Evolutionary conservation across 345 rosid genomes (phyloP), one percentile per base, ranked within the genome.

Genomic region (Excoecaria agallocha): DNA sequence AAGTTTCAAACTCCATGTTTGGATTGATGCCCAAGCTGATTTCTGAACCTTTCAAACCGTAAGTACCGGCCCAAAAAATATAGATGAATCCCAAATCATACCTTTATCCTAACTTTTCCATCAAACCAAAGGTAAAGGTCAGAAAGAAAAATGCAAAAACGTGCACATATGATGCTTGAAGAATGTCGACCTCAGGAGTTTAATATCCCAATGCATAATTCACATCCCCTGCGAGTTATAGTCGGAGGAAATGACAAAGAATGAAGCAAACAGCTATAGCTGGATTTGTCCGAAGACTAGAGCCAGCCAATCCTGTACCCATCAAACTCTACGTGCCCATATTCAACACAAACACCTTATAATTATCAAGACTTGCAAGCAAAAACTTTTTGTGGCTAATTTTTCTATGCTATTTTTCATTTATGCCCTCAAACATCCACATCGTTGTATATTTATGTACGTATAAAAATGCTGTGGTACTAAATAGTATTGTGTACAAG

Each of bases 291-390:
- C 0, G 4, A 0, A 22, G 15, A 15, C 24, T 46, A 35, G 55
- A 72, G 56, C 68, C 75, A 72, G 68, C 75, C 75, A 72, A 61
- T 61, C 17, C 37, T 35, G 59, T 35, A 72, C 13, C 48, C 75
- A 49, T 72, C 75, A 45, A 72, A 61, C 66, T 30, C 68, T 19
- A 16, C 56, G 4, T 50, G 1, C 7, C n/a, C n/a, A 13, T 16
- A 12, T 19, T 54, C 6, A 54, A 60, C 16, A 38, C 8, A 39
- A 12, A 8, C 68, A 64, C 24, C 25, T 67, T 13, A 24, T 30
- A 48, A 20, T 67, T 48, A 11, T 43, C 52, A 19, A 9, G 22
- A 66, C 51, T 66, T 45, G 5, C 8, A 66, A 52, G 30, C 69
- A 66, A 66, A 20, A 41, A 3, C 50, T 20, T 66, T 70, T 41